phyloP scores from a whole-genome alignment of 805 yeast species.

The Candida pseudoglaebosa region DNA sequence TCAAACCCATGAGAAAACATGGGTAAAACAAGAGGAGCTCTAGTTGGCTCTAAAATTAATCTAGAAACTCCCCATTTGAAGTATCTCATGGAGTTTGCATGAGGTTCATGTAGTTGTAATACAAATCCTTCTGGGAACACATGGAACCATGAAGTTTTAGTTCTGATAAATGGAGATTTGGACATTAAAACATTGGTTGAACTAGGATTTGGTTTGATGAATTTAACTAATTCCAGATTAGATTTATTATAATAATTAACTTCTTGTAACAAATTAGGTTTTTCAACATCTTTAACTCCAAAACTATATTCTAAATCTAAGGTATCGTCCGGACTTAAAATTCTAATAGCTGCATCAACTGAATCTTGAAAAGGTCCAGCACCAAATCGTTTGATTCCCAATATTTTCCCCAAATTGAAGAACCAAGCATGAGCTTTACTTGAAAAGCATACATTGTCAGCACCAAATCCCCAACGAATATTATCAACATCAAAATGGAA shows the following conservation, averaged over 20 bases:
- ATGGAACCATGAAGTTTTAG: conserved; percentile 84
- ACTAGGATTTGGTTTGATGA: conserved; percentile 25
- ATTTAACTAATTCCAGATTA: conserved; percentile 16
- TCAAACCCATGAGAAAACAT: conserved; percentile 85
- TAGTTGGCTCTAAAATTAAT: conserved; percentile 73
- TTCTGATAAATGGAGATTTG: conserved; percentile 52
- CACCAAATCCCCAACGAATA: conserved; percentile 93
- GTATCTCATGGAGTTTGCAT: conserved; percentile 82
- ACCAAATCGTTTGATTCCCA: conserved; percentile 85
- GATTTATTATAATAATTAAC: conserved; percentile 18
- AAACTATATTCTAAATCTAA: conserved; percentile 41
- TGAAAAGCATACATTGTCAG: conserved; percentile 83
- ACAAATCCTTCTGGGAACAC: conserved; percentile 95
- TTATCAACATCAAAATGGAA: conserved; percentile 58
- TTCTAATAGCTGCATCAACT: conserved; percentile 77
- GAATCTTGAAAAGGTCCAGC: conserved; percentile 90
- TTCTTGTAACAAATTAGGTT: conserved; percentile 38
- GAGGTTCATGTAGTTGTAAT: conserved; percentile 76
- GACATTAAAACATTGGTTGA: conserved; percentile 29
- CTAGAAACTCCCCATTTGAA: conserved; percentile 96
- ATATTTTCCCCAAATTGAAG: conserved; percentile 85
- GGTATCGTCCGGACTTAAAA: conserved; percentile 76
- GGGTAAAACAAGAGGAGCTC: conserved; percentile 84
- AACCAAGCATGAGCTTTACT: conserved; percentile 49
- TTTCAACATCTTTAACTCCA: conserved; percentile 23